These are phyloP conservation scores for Edaphochlamys debaryana DNA, from an alignment of 139 green algal genomes.

Conservation along the genomic window DNA sequence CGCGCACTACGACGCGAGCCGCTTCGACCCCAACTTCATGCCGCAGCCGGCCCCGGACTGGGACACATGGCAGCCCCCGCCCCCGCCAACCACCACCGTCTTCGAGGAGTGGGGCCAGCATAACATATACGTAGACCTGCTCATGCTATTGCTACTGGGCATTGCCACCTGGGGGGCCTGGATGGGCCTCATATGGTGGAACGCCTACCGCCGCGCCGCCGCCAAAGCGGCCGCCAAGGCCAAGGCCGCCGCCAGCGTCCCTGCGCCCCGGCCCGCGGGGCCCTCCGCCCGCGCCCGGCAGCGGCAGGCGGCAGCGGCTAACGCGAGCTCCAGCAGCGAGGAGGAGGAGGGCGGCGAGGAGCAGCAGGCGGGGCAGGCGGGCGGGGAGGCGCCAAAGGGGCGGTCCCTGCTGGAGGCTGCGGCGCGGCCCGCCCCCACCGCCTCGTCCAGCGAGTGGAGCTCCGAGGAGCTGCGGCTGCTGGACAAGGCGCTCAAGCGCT, in stretches of 20 bases:
- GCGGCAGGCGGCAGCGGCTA: too few species aligned
- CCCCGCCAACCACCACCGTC: neutral
- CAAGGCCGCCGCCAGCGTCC: neutral
- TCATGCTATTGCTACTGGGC: neutral
- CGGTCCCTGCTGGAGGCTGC: too few species aligned
- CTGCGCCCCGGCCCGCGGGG: too few species aligned
- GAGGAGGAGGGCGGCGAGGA: too few species aligned
- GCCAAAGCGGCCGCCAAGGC: neutral
- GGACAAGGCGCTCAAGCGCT: conserved; percentile 91
- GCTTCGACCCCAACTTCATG: neutral
- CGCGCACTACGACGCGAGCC: neutral
- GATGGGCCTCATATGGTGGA: neutral
- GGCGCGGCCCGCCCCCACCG: too few species aligned
- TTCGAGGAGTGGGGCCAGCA: neutral
- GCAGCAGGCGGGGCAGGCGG: too few species aligned
- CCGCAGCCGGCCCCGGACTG: neutral
- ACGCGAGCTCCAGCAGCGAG: too few species aligned
- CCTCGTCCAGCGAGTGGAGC: conserved; percentile 60
- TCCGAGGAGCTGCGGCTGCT: conserved; percentile 91
- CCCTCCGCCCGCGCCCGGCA: too few species aligned
- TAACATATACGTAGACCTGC: neutral
- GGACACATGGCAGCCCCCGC: neutral
- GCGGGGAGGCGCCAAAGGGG: too few species aligned
- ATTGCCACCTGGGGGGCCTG: neutral
- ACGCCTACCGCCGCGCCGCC: too few species aligned